Conservation (phyloP, 129 eudicot genomes). For the Scalesia atractyloides region DNA sequence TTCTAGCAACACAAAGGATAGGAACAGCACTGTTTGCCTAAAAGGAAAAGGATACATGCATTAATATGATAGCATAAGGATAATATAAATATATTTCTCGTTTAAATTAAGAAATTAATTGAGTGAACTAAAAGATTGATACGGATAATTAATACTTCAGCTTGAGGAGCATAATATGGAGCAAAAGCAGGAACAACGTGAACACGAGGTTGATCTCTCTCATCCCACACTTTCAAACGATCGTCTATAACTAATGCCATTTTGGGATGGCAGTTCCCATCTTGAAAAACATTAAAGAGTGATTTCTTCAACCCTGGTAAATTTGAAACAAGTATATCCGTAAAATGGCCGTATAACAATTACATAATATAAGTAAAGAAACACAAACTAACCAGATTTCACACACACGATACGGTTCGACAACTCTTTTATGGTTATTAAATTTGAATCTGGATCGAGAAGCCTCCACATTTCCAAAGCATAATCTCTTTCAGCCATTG, state of each 20-base stretch:
- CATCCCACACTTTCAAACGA: conserved; percentile 99
- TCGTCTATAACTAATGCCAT: conserved; percentile 98
- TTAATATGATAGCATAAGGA: conserved; percentile 25
- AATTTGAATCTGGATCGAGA: conserved; percentile 93
- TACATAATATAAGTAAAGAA: not conserved
- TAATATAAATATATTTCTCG: not conserved
- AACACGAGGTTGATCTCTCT: conserved; percentile 97
- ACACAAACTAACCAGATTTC: conserved; percentile 66
- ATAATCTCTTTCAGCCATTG: conserved; percentile 99
- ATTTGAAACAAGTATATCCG: conserved; percentile 10
- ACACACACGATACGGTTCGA: conserved; percentile 88
- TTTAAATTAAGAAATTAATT: not conserved
- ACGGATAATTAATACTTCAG: conserved; percentile 61
- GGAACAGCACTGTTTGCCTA: conserved; percentile 84
- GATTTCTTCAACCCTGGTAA: conserved; percentile 81
- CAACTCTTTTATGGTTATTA: conserved; percentile 72
- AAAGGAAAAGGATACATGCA: conserved; percentile 26
- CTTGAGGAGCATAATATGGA: conserved; percentile 98
- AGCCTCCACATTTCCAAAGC: conserved; percentile 99
- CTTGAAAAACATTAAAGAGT: conserved; percentile 83
- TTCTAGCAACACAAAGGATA: conserved; percentile 94
- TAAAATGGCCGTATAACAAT: not conserved
- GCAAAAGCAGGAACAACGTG: conserved; percentile 99
- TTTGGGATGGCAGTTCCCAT: conserved; percentile 92
- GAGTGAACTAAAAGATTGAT: not conserved